Conservation (phyloP, 75 land plant species). For the Picea sitchensis region DNA sequence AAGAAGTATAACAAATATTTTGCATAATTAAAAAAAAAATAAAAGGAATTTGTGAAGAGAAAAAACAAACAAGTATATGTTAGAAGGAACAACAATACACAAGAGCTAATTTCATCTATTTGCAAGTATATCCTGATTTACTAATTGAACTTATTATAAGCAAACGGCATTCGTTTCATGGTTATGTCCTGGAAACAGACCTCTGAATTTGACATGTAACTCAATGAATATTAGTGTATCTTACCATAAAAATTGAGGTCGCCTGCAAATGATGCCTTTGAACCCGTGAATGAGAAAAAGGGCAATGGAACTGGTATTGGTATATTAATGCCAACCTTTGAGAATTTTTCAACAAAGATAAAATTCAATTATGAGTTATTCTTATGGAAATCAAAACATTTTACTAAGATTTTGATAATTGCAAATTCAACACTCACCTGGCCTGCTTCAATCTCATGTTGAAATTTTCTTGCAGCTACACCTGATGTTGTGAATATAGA, state of each 20-base stretch:
- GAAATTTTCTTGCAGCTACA: conserved; percentile 83
- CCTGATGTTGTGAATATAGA: conserved; percentile 90
- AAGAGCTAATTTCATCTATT: no score
- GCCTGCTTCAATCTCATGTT: conserved; percentile 88
- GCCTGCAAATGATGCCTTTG: conserved; percentile 91
- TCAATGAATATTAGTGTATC: not conserved
- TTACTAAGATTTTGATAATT: not conserved
- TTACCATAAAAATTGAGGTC: conserved; percentile 92
- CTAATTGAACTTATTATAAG: no score
- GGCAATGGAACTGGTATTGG: conserved; percentile 97
- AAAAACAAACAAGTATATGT: no score
- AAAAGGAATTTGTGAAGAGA: no score
- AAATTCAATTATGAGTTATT: not conserved
- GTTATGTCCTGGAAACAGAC: not conserved
- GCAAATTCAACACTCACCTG: conserved; percentile 43
- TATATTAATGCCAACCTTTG: conserved; percentile 84
- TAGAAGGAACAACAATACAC: no score
- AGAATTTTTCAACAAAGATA: not conserved
- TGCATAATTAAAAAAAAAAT: not conserved
- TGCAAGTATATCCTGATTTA: no score
- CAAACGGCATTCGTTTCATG: no score
- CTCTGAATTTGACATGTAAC: not conserved
- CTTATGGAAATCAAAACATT: not conserved
- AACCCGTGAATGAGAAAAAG: conserved; percentile 95
- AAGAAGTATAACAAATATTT: not conserved